A percentile compares a stretch with the other conserved stretches of the same genome.
Conservation (phyloP, 495 filamentous ascomycete genomes). For the Talaromyces thailandensis region DNA sequence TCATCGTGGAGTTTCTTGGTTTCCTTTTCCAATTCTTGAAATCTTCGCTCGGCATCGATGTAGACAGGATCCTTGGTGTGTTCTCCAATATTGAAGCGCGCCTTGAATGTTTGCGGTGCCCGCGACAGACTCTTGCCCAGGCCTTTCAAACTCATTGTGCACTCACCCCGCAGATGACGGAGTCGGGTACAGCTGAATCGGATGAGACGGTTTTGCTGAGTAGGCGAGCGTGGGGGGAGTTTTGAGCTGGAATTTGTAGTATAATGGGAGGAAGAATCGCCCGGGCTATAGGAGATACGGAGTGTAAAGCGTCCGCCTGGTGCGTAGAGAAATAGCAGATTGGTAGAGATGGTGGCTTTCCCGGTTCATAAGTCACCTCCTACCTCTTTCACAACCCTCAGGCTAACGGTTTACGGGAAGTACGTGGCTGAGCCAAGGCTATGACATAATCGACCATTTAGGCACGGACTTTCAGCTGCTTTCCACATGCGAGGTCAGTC, state of each 20-base stretch:
- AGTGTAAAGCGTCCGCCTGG: neutral
- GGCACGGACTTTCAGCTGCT: neutral
- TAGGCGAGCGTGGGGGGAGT: neutral
- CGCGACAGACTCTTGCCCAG: conserved; percentile 82
- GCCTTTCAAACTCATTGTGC: conserved; percentile 89
- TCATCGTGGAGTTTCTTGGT: conserved; percentile 95
- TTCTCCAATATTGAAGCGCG: conserved; percentile 88
- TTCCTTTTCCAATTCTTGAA: conserved; percentile 88
- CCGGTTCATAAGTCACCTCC: neutral
- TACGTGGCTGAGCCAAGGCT: conserved; percentile 1
- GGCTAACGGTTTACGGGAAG: neutral
- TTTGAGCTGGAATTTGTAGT: neutral
- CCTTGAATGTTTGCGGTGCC: conserved; percentile 84
- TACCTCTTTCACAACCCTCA: neutral
- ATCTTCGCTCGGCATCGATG: conserved; percentile 86
- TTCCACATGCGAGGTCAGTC: too few species aligned
- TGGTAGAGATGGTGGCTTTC: neutral
- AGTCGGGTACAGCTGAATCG: neutral
- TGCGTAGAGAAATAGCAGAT: neutral
- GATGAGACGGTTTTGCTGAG: neutral
- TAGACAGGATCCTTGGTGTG: conserved; percentile 91
- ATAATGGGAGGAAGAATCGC: neutral
- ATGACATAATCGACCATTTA: conserved; percentile 1
- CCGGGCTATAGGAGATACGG: neutral
- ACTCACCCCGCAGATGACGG: conserved; percentile 4